Evolutionary conservation across 129 eudicot species (phyloP).

Genomic region (Mikania micrantha): DNA sequence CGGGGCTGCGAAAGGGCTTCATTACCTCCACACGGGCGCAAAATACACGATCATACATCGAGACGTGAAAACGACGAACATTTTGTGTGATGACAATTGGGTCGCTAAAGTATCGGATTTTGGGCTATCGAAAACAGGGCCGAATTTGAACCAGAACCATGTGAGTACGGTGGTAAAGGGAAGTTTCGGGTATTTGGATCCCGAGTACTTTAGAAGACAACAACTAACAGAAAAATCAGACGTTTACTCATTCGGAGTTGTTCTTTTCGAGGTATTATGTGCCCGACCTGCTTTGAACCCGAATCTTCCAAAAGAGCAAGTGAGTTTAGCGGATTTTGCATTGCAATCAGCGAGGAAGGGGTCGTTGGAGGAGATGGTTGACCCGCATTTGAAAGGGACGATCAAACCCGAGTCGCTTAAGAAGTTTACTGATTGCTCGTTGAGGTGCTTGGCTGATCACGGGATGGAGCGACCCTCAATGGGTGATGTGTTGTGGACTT

Average conservation of each 20-base stretch:
- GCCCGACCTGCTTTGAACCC: constrained; percentile 94
- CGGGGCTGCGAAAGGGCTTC: constrained; percentile 91
- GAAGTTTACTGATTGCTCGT: constrained; percentile 79
- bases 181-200: constrained; percentile 88
- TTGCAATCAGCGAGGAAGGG: no score
- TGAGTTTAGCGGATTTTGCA: constrained; percentile 92
- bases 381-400: constrained; percentile 77
- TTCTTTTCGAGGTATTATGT: constrained; percentile 76
- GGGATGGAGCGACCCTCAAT: constrained; percentile 90
- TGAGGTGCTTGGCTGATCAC: constrained; percentile 74
- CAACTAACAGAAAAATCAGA: constrained; percentile 87
- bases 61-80: constrained; percentile 88
- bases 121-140: constrained; percentile 87
- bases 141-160: constrained; percentile 78
- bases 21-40: constrained; percentile 96
- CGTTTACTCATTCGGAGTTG: constrained; percentile 90
- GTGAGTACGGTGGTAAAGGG: constrained; percentile 95
- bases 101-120: constrained; percentile 93
- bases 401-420: constrained; percentile 81
- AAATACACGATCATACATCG: constrained; percentile 92
- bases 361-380: no score
- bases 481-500: constrained; percentile 95
- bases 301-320: constrained; percentile 81
- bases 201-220: constrained; percentile 81
- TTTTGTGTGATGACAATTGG: constrained; percentile 84